A percentile compares a stretch with the other conserved stretches of the same genome.
These are phyloP conservation scores for Abrus pulchellus DNA, from an alignment of 306 rosid genomes.

Conservation along the genomic window DNA sequence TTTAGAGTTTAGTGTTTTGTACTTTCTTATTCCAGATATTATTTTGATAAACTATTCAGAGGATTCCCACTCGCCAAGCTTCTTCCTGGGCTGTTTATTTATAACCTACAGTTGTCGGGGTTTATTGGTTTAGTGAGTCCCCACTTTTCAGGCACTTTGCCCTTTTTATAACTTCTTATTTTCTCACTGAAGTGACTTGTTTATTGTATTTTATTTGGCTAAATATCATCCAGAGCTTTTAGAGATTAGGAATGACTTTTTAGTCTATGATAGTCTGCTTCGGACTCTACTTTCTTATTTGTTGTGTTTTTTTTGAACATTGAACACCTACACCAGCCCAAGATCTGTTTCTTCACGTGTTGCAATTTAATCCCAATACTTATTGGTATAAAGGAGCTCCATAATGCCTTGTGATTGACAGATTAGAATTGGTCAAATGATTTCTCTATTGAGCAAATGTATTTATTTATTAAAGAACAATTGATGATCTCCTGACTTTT, in stretches of 20 bases:
- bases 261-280: background rate
- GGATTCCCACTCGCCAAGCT: slow-evolving; percentile 12
- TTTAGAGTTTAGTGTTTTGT: background rate
- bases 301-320: background rate
- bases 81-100: background rate
- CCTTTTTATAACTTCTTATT: background rate
- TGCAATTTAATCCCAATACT: slow-evolving; percentile 2
- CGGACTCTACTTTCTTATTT: background rate
- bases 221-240: slow-evolving; percentile 14
- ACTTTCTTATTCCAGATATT: background rate
- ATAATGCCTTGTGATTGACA: background rate
- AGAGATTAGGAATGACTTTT: slow-evolving; percentile 18
- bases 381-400: slow-evolving; percentile 11
- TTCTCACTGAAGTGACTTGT: slow-evolving; percentile 10
- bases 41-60: background rate
- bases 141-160: background rate
- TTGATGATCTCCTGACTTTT: slow-evolving; percentile 4
- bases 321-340: slow-evolving; percentile 6
- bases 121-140: background rate
- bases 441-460: slow-evolving; percentile 18
- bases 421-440: slow-evolving; percentile 7
- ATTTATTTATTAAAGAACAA: background rate
- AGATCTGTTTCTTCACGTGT: slow-evolving; percentile 15
- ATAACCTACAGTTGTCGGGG: background rate
- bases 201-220: background rate